Evolutionary conservation across 495 filamentous ascomycete species (phyloP).

Genomic region (Penicillium coffeae): DNA sequence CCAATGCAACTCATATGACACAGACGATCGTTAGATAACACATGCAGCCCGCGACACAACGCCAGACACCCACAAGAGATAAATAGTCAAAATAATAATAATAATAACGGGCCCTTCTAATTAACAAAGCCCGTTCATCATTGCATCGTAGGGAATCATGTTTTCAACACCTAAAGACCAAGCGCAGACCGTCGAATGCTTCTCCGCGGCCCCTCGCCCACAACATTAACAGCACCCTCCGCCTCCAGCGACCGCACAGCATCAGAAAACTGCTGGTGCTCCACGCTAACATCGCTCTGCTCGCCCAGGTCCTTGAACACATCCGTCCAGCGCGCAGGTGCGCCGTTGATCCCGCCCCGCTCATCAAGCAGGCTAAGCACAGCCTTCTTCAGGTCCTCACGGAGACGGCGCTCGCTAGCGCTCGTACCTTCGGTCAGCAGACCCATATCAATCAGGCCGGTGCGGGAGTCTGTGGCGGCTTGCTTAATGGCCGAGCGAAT

Average conservation of each 20-base stretch:
- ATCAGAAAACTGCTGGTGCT: conserved; percentile 75
- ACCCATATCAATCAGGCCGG: conserved; percentile 95
- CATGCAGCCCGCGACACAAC: too few relatives aligned
- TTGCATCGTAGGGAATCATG: conserved; percentile 15
- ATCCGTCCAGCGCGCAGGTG: conserved; percentile 73
- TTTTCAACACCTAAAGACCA: conserved; percentile 17
- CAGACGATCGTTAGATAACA: too few relatives aligned
- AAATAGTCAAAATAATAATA: conserved; percentile 1
- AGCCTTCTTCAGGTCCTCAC: conserved; percentile 79
- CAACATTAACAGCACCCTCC: conserved; percentile 77
- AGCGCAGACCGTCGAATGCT: conserved; percentile 61
- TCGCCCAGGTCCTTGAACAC: conserved; percentile 71
- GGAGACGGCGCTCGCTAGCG: conserved; percentile 73
- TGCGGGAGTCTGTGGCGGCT: conserved; percentile 84
- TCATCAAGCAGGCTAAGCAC: conserved; percentile 74
- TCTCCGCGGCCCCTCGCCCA: conserved; percentile 80
- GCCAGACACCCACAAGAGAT: conserved; percentile 2
- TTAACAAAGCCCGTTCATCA: conserved; percentile 20
- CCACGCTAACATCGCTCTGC: conserved; percentile 66
- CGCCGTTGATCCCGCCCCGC: conserved; percentile 53
- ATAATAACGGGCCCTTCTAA: conserved; percentile 10
- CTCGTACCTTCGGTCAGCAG: conserved; percentile 89
- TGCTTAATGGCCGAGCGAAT: conserved; percentile 96
- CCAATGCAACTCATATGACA: too few relatives aligned
- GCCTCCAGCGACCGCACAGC: conserved; percentile 74